Evolutionary conservation across 2,329 filamentous ascomycete genomes (phyloP), one percentile per base, ranked within the genome.

Genomic region (Thelonectria olida): DNA sequence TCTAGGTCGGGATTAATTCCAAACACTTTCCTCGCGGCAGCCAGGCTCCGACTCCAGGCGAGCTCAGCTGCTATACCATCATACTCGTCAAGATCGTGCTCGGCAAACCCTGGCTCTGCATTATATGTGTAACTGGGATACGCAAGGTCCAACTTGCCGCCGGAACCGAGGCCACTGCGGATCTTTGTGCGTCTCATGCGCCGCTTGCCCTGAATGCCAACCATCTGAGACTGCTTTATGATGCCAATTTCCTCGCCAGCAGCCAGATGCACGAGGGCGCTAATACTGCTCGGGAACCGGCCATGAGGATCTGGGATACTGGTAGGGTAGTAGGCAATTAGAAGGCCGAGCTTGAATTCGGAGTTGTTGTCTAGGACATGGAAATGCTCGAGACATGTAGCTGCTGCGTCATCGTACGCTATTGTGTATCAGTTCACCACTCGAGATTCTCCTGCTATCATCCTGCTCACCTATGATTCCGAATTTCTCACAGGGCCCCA

Each of bases 11-110:
- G 86, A 48, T 83, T 82, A 0, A 84, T 85, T 0, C 87, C 85
- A 70, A 93, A 91, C 0, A 86, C 90, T 61, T 82, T 83, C 39
- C 88, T 81, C 34, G 92, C 79, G 1, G 81, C 76, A 1, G 80
- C 80, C 58, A 94, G 71, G 34, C 86, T 89, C 7, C 91, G 82
- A n/a, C 83, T 86, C 84, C 89, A 93, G 0, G 91, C 90, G 19
- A 93, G 71, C n/a, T 85, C 83, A 2, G 89, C 85, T 0, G 84
- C 84, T 3, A 91, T 79, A 9, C 83, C 80, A 64, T 92, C 84
- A 67, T 88, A 93, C 65, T 90, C 86, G 2, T 91, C 88, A 28
- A 91, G 74, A 57, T 92, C 87, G 19, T 84, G 82, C 75, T 93
- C 90, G 0, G 91, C 91, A 64, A 94, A 93, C 0, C 91, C 91